Conservation (phyloP, 2,329 filamentous ascomycete species). For the Alternaria gaisen region DNA sequence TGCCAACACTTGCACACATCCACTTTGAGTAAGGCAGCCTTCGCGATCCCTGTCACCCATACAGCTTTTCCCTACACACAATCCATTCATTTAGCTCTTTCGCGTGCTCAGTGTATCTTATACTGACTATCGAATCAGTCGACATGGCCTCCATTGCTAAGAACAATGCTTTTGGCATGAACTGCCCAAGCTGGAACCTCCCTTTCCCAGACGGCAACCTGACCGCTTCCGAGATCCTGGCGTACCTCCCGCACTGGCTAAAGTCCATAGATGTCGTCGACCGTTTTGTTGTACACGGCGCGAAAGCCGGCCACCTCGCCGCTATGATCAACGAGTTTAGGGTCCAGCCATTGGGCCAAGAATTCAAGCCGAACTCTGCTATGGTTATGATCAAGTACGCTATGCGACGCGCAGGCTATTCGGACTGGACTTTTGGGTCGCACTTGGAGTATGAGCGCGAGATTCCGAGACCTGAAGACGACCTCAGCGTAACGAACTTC, state of each 20-base stretch:
- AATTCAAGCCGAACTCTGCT: conserved; percentile 22
- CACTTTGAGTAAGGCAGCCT: background rate
- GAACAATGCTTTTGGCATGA: conserved; percentile 34
- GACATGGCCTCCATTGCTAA: conserved; percentile 20
- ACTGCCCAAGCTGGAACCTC: conserved; percentile 31
- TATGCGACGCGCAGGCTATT: conserved; percentile 27
- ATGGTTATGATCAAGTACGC: conserved; percentile 33
- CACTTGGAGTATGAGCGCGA: conserved; percentile 13
- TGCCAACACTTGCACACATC: background rate
- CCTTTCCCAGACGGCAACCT: conserved; percentile 37
- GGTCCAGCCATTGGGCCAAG: conserved; percentile 1
- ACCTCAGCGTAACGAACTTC: conserved; percentile 31
- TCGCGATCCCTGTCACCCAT: background rate
- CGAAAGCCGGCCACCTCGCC: conserved; percentile 16
- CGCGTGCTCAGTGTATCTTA: background rate
- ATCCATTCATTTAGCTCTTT: background rate
- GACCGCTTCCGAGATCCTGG: conserved; percentile 36
- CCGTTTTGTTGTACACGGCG: conserved; percentile 34
- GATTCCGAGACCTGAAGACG: conserved; percentile 13
- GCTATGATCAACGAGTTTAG: conserved; percentile 30
- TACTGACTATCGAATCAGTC: background rate
- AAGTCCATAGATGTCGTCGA: conserved; percentile 37
- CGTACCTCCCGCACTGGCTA: conserved; percentile 38
- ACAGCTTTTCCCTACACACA: background rate
- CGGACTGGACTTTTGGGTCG: conserved; percentile 24